Base-by-base conservation (phyloP, 2,329 filamentous ascomycete species). In the Lachnellula willkommii region DNA sequence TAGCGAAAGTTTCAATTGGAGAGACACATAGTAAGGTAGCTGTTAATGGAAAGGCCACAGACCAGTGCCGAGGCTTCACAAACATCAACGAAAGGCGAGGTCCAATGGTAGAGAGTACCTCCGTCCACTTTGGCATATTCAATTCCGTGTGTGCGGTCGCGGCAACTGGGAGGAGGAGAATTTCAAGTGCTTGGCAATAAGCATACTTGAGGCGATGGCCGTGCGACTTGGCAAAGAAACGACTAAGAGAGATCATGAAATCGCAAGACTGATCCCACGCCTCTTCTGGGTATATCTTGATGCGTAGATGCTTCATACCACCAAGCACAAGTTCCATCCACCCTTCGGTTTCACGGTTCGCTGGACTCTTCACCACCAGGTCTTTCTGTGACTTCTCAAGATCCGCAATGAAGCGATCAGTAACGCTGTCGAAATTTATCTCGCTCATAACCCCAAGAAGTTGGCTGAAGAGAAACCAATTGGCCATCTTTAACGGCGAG, bases 361-460 rank as follows among this genome's bases (percentile, higher is more conserved):
- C 77, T 17, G 86, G 80, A 37, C 81, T 87, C 68, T 93, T 94
- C 17, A 83, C 77, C 8, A 82, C 79, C 45, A 92, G 78, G 17
- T 95, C 90, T 66, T 85, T 85, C 51, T 96, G 84, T 9, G 87
- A 88, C 35, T 79, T 79, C 55, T 91, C 89, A 5, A 99, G 78
- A 68, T 97, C 92, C 32, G 80, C 76, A 47, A 95, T 78, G 68
- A 95, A 99, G 48, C 90, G 85, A 53, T 85, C 83, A 3, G 90
- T 85, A 47, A 99, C 92, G 54, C 86, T 89, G 15, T 83, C 76
- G 70, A 99, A 97, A 68, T 95, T 93, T 61, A 94, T 86, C 46
- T 89, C 88, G 72, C 94, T 96, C 89, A 99, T 96, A 40, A 92
- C 88, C n/a, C 95, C 94, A 1, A 99, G 81, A 3, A 99, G 77